phyloP scores from a whole-genome alignment of 805 yeast species.

The Cyberlindnera maclurae region DNA sequence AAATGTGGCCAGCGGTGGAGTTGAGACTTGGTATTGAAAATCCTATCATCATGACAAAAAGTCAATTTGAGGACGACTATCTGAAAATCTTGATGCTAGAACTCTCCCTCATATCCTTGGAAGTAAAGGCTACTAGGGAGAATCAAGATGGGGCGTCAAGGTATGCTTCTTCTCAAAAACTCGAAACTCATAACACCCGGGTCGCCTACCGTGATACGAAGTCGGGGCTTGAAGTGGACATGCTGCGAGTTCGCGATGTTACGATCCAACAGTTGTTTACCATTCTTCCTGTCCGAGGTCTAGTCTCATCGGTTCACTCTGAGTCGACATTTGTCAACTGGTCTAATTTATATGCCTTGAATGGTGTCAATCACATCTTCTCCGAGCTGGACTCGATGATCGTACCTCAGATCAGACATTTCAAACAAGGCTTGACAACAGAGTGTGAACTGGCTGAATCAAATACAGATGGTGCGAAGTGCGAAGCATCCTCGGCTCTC shows the following conservation, averaged over 20 bases:
- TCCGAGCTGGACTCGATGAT: slow-evolving; percentile 15
- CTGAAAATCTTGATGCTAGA: slow-evolving; percentile 25
- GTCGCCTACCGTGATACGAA: slow-evolving; percentile 15
- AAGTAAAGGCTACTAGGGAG: slow-evolving; percentile 9
- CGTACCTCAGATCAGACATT: slow-evolving; percentile 10
- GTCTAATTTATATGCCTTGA: slow-evolving; percentile 23
- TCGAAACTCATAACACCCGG: slow-evolving; percentile 11
- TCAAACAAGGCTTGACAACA: slow-evolving; percentile 7
- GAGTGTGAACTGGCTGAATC: neutral
- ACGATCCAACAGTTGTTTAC: slow-evolving; percentile 10
- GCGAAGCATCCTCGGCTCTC: neutral
- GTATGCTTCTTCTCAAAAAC: slow-evolving; percentile 8
- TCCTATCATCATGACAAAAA: slow-evolving; percentile 29
- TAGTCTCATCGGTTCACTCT: slow-evolving; percentile 3
- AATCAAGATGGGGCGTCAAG: slow-evolving; percentile 18
- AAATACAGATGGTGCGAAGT: slow-evolving; percentile 1
- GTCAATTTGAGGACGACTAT: slow-evolving; percentile 24
- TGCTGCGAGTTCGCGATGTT: slow-evolving; percentile 12
- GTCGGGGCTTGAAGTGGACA: slow-evolving; percentile 4
- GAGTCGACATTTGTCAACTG: slow-evolving; percentile 21
- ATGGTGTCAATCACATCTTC: slow-evolving; percentile 23
- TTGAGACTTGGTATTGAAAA: slow-evolving; percentile 34
- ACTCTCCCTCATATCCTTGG: slow-evolving; percentile 19
- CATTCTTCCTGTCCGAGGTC: slow-evolving; percentile 9
- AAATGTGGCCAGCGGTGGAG: slow-evolving; percentile 28